A percentile compares a stretch with the other conserved stretches of the same genome.
Conservation (phyloP, 2,329 filamentous ascomycete genomes). For the Stagonosporopsis vannaccii region DNA sequence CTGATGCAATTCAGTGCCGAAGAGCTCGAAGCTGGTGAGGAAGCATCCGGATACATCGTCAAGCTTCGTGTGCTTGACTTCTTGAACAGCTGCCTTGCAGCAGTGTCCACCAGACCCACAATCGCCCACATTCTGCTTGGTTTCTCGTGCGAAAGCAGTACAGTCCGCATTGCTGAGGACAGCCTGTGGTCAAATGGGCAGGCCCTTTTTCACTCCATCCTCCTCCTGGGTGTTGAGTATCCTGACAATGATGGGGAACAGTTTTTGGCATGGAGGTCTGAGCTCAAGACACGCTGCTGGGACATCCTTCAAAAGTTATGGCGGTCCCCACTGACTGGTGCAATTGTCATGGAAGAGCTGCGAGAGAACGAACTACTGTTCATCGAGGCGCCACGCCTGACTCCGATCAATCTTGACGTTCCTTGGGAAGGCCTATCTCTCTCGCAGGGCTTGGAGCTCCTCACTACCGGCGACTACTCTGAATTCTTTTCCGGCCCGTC, state of each 20-base stretch:
- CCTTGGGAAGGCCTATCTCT: constrained; percentile 76
- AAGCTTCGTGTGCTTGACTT: constrained; percentile 88
- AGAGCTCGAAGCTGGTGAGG: constrained; percentile 74
- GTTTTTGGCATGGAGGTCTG: constrained; percentile 52
- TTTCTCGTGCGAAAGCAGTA: constrained; percentile 77
- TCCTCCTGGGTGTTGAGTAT: constrained; percentile 74
- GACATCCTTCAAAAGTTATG: constrained; percentile 80
- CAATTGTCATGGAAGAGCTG: constrained; percentile 78
- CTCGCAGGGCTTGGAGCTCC: constrained; percentile 49
- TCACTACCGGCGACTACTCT: constrained; percentile 44
- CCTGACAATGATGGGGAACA: constrained; percentile 64
- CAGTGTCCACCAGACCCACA: constrained; percentile 78
- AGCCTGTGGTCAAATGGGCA: constrained; percentile 74
- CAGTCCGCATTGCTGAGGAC: constrained; percentile 71
- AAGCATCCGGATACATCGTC: constrained; percentile 77
- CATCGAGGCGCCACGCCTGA: constrained; percentile 74
- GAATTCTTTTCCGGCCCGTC: constrained; percentile 75
- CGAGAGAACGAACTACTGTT: constrained; percentile 82
- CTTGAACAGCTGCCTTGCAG: constrained; percentile 78
- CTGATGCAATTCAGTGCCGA: constrained; percentile 71
- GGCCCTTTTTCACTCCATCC: constrained; percentile 84
- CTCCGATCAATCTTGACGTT: constrained; percentile 72
- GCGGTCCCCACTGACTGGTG: constrained; percentile 79
- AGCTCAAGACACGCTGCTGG: constrained; percentile 54
- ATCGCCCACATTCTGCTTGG: constrained; percentile 91